phyloP scores from a whole-genome alignment of 148 eudicot genomes.

The Pouteria glomerata region DNA sequence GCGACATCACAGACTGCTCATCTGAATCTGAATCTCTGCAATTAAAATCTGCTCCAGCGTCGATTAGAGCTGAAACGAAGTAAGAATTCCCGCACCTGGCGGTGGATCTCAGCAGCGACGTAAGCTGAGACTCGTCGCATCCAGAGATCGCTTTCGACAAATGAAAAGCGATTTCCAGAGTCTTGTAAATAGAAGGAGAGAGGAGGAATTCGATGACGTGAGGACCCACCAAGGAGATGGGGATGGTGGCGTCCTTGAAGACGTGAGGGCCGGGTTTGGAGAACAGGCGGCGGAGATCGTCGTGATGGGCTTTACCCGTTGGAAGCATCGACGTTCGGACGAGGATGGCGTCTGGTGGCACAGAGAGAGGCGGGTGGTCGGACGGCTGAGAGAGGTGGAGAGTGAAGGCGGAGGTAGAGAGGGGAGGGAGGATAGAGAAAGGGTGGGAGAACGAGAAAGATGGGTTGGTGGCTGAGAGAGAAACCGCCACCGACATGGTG shows the following conservation, averaged over 20 bases:
- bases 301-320: constrained; percentile 37
- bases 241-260: constrained; percentile 41
- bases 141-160: constrained; percentile 25
- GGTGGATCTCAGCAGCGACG: constrained; percentile 22
- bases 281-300: constrained; percentile 40
- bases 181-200: constrained; percentile 15
- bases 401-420: constrained; percentile 35
- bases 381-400: constrained; percentile 18
- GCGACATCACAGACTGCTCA: constrained; percentile 24
- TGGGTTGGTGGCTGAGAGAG: constrained; percentile 37
- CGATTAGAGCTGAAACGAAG: constrained; percentile 27
- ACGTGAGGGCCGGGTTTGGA: constrained; percentile 39
- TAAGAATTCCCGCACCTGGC: constrained; percentile 10
- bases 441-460: constrained; percentile 22
- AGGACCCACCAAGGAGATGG: constrained; percentile 34
- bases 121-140: constrained; percentile 25
- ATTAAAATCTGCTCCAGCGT: constrained; percentile 32
- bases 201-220: constrained; percentile 33
- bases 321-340: constrained; percentile 46
- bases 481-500: constrained; percentile 49
- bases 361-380: constrained; percentile 30
- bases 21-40: background rate
- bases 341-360: constrained; percentile 27
- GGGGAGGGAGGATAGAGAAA: constrained; percentile 39
- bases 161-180: constrained; percentile 20